Percentiles rank a stretch among this genome's conserved stretches.
Conservation (phyloP, 768 basidiomycete genomes). For the Boletus rubropictus region DNA sequence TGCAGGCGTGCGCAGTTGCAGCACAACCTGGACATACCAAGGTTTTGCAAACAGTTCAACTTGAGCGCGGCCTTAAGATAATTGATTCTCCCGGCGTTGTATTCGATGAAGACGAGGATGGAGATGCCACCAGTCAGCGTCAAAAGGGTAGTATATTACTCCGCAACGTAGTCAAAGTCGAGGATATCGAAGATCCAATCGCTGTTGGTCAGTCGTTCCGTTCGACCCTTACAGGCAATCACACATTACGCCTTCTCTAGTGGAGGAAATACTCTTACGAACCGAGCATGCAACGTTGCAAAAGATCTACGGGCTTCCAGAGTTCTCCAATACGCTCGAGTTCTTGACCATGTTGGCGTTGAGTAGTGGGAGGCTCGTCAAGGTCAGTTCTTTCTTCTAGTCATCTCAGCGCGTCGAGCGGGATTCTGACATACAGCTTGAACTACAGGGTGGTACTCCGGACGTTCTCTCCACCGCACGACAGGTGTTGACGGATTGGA, state of each 20-base stretch:
- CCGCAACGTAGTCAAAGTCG: constrained; percentile 85
- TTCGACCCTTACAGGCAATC: background rate
- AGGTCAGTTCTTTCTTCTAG: constrained; percentile 41
- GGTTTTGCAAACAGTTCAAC: constrained; percentile 82
- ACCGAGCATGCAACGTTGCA: constrained; percentile 67
- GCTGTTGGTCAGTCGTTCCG: constrained; percentile 59
- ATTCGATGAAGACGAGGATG: constrained; percentile 71
- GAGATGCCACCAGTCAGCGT: constrained; percentile 42
- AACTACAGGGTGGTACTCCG: constrained; percentile 76
- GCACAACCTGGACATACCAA: constrained; percentile 94
- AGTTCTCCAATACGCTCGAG: constrained; percentile 64
- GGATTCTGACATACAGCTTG: background rate
- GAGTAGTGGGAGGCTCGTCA: constrained; percentile 74
- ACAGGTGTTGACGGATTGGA: constrained; percentile 86
- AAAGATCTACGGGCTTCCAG: constrained; percentile 81
- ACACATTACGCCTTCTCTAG: constrained; percentile 33
- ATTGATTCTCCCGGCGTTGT: constrained; percentile 98
- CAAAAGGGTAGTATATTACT: constrained; percentile 58
- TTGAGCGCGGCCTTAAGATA: constrained; percentile 89
- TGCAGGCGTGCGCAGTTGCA: constrained; percentile 85
- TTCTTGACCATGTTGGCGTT: constrained; percentile 90
- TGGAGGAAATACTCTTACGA: constrained; percentile 78
- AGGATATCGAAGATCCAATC: constrained; percentile 86
- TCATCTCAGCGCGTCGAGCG: background rate
- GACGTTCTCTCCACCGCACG: constrained; percentile 80